Evolutionary conservation across 768 basidiomycete species (phyloP).

Genomic region (Russula brevipes): DNA sequence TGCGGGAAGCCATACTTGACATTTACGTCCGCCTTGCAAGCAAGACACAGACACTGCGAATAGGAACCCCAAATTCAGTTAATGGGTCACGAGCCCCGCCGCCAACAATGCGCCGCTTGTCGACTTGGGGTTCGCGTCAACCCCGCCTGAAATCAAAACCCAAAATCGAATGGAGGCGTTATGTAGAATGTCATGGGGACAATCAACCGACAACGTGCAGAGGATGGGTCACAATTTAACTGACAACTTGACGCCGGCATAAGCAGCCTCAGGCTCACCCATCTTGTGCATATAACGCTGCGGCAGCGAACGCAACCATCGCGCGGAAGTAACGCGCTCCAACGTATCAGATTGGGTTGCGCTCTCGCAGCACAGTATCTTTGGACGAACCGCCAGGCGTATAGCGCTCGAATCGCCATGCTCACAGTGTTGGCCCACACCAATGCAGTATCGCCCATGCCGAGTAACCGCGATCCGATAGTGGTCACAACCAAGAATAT

Average conservation of each 20-base stretch:
- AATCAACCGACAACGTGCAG: too few relatives aligned
- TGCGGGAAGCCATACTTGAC: too few relatives aligned
- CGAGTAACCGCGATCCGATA: slow-evolving; percentile 38
- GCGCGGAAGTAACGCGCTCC: slow-evolving; percentile 29
- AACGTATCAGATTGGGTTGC: slow-evolving; percentile 23
- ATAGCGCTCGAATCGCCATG: slow-evolving; percentile 56
- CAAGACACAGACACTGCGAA: too few relatives aligned
- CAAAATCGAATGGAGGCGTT: too few relatives aligned
- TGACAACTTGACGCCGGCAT: slow-evolving; percentile 21
- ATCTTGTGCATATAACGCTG: slow-evolving; percentile 27
- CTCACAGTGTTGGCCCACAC: slow-evolving; percentile 75
- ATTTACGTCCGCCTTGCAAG: too few relatives aligned
- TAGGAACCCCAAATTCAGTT: too few relatives aligned
- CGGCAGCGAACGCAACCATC: slow-evolving; percentile 27
- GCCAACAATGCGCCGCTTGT: too few relatives aligned
- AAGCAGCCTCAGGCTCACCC: slow-evolving; percentile 26
- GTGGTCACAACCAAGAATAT: slow-evolving; percentile 56
- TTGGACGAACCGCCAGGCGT: slow-evolving; percentile 47
- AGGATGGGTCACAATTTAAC: slow-evolving; percentile 1
- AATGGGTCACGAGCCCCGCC: too few relatives aligned
- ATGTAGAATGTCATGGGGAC: too few relatives aligned
- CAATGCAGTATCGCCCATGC: slow-evolving; percentile 60
- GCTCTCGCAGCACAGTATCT: slow-evolving; percentile 40
- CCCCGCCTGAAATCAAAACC: too few relatives aligned
- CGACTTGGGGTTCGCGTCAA: too few relatives aligned